phyloP scores from a whole-genome alignment of 495 filamentous ascomycete species.

The Haplographium delicatum region DNA sequence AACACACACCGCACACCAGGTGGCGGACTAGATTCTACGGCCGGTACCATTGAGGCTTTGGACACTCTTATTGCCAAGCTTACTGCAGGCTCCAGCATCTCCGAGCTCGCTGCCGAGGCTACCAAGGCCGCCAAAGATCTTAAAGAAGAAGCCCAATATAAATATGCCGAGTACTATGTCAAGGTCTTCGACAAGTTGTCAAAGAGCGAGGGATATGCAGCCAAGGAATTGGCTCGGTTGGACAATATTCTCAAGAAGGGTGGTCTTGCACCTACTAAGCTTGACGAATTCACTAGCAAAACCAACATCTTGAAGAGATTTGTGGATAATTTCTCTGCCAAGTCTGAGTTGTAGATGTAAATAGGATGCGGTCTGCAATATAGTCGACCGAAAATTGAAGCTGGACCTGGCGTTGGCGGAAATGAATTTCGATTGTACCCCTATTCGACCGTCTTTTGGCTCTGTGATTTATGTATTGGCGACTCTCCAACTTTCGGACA shows the following conservation, averaged over 20 bases:
- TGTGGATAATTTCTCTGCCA: constrained; percentile 30
- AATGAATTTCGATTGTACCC: background rate
- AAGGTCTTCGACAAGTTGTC: constrained; percentile 80
- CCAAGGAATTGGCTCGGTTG: constrained; percentile 81
- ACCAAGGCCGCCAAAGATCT: constrained; percentile 63
- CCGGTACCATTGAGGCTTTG: constrained; percentile 74
- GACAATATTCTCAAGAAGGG: constrained; percentile 79
- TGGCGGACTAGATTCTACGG: constrained; percentile 71
- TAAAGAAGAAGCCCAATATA: constrained; percentile 52
- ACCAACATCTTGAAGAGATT: constrained; percentile 87
- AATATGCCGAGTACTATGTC: constrained; percentile 91
- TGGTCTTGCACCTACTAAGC: constrained; percentile 75
- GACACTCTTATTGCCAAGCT: constrained; percentile 69
- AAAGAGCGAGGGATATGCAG: constrained; percentile 68
- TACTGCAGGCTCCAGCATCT: constrained; percentile 51
- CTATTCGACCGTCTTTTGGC: no score
- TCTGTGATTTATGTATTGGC: no score
- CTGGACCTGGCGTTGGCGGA: constrained; percentile 6
- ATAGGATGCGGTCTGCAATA: background rate
- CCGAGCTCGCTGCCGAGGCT: constrained; percentile 56
- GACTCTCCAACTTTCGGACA: no score
- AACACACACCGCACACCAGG: constrained; percentile 83
- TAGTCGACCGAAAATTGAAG: constrained; percentile 11
- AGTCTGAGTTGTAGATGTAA: constrained; percentile 23
- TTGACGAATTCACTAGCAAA: constrained; percentile 81